Conservation (phyloP, 495 filamentous ascomycete species). For the Cryomyces antarcticus region DNA sequence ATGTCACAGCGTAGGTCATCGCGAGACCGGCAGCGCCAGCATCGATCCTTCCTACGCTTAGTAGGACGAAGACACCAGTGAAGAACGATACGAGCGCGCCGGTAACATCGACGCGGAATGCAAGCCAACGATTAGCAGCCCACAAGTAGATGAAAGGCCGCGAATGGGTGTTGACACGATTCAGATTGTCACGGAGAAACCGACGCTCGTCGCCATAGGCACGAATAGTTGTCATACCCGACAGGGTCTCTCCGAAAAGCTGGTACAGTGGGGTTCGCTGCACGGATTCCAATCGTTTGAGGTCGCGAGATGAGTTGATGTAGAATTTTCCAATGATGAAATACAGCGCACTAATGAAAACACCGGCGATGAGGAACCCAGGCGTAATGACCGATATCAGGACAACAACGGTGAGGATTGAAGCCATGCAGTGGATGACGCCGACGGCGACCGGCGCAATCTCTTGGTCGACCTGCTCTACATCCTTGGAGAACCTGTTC, state of each 20-base stretch:
- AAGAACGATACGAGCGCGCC: slow-evolving; percentile 90
- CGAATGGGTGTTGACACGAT: slow-evolving; percentile 72
- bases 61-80: slow-evolving; percentile 75
- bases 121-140: slow-evolving; percentile 95
- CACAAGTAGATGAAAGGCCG: slow-evolving; percentile 92
- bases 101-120: slow-evolving; percentile 74
- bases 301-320: slow-evolving; percentile 70
- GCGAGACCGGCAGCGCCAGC: slow-evolving; percentile 89
- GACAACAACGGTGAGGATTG: slow-evolving; percentile 71
- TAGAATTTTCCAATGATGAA: slow-evolving; percentile 72
- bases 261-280: slow-evolving; percentile 92
- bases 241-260: slow-evolving; percentile 92
- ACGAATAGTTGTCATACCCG: slow-evolving; percentile 90
- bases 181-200: slow-evolving; percentile 85
- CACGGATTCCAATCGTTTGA: slow-evolving; percentile 89
- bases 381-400: slow-evolving; percentile 89
- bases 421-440: slow-evolving; percentile 46
- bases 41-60: slow-evolving; percentile 69
- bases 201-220: slow-evolving; percentile 88
- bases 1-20: slow-evolving; percentile 92
- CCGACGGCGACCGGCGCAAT: slow-evolving; percentile 77
- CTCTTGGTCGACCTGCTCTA: slow-evolving; percentile 90
- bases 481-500: slow-evolving; percentile 96
- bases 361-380: slow-evolving; percentile 67
- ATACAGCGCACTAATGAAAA: slow-evolving; percentile 74